These are phyloP conservation scores for Cladosporium phlei DNA, from an alignment of 2,329 filamentous ascomycete genomes.

Conservation along the genomic window DNA sequence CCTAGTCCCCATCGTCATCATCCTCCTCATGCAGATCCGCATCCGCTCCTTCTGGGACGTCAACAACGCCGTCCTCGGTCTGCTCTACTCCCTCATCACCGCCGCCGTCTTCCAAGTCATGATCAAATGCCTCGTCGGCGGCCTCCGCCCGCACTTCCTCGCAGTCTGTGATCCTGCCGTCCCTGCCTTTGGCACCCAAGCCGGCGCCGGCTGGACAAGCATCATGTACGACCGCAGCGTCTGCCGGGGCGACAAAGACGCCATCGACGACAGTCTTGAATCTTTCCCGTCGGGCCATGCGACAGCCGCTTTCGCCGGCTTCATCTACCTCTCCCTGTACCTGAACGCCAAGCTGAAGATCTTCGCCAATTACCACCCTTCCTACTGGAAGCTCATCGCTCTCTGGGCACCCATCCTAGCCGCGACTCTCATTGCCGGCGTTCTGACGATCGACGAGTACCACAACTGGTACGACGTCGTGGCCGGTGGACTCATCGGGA, in stretches of 20 bases:
- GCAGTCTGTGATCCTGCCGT: slow-evolving; percentile 60
- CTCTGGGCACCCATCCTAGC: slow-evolving; percentile 63
- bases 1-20: slow-evolving; percentile 60
- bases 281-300: slow-evolving; percentile 71
- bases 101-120: slow-evolving; percentile 74
- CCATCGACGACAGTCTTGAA: slow-evolving; percentile 66
- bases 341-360: slow-evolving; percentile 76
- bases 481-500: slow-evolving; percentile 62
- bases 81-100: slow-evolving; percentile 64
- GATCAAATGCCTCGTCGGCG: slow-evolving; percentile 70
- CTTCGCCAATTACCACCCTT: slow-evolving; percentile 65
- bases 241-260: slow-evolving; percentile 60
- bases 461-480: slow-evolving; percentile 75
- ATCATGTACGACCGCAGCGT: slow-evolving; percentile 67
- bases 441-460: slow-evolving; percentile 65
- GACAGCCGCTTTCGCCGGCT: slow-evolving; percentile 67
- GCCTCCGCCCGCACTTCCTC: slow-evolving; percentile 14
- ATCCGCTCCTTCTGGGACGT: slow-evolving; percentile 45
- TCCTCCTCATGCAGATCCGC: slow-evolving; percentile 63
- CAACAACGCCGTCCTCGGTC: slow-evolving; percentile 66
- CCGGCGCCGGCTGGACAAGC: slow-evolving; percentile 50
- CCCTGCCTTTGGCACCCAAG: slow-evolving; percentile 37
- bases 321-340: slow-evolving; percentile 67
- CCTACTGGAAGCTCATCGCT: slow-evolving; percentile 67
- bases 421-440: slow-evolving; percentile 63